A percentile compares a stretch with the other conserved stretches of the same genome.
These are phyloP conservation scores for Lichtheimia corymbifera DNA, from an alignment of 371 early-diverging fungal genomes.

Conservation along the genomic window DNA sequence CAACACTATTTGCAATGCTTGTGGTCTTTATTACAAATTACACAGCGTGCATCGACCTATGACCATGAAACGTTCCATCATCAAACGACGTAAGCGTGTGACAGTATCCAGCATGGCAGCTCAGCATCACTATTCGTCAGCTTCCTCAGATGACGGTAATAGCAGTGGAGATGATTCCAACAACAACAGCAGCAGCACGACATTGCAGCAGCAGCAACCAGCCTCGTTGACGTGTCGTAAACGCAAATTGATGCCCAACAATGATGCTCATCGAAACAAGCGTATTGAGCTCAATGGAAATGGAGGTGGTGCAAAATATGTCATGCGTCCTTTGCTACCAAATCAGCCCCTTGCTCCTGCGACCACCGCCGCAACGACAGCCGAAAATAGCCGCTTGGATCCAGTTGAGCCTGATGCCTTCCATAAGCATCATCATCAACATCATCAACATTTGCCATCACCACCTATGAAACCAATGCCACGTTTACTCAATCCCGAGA, in stretches of 20 bases:
- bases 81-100: slow-evolving; percentile 56
- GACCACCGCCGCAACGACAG: neutral
- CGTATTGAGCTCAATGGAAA: slow-evolving; percentile 21
- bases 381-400: slow-evolving; percentile 8
- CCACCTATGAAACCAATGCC: slow-evolving; percentile 48
- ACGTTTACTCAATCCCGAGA: slow-evolving; percentile 32
- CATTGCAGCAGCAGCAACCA: too few relatives aligned
- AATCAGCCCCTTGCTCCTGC: slow-evolving; percentile 9
- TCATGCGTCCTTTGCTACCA: slow-evolving; percentile 32
- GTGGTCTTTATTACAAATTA: slow-evolving; percentile 78
- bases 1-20: slow-evolving; percentile 78
- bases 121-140: slow-evolving; percentile 18
- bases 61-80: slow-evolving; percentile 55
- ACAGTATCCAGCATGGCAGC: slow-evolving; percentile 23
- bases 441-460: slow-evolving; percentile 32
- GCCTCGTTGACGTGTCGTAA: slow-evolving; percentile 1
- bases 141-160: slow-evolving; percentile 10
- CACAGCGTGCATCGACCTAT: slow-evolving; percentile 66
- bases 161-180: slow-evolving; percentile 2
- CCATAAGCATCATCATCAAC: slow-evolving; percentile 13
- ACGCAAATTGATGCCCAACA: slow-evolving; percentile 14
- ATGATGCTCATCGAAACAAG: slow-evolving; percentile 16
- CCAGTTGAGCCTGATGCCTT: slow-evolving; percentile 46
- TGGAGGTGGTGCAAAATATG: slow-evolving; percentile 9
- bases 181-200: neutral